phyloP scores from a whole-genome alignment of 257 asterid species.

The Przewalskia tangutica region DNA sequence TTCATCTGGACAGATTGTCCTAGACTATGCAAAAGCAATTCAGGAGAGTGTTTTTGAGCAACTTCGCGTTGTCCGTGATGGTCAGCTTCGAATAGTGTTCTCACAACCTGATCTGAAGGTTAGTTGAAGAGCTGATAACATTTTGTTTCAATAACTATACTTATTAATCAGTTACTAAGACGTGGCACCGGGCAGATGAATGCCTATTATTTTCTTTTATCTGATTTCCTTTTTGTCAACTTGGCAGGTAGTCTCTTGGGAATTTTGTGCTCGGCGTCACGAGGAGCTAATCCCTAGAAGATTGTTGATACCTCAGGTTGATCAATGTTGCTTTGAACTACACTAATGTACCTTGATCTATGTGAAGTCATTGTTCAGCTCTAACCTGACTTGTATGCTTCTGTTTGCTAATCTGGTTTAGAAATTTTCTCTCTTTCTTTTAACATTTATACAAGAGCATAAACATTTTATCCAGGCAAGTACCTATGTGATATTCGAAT shows the following conservation, averaged over 20 bases:
- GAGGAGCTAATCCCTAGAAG: slow-evolving; percentile 94
- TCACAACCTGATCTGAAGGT: slow-evolving; percentile 88
- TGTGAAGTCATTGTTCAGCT: neutral
- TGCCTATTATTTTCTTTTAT: slow-evolving; percentile 7
- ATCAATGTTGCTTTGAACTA: neutral
- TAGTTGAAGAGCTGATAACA: neutral
- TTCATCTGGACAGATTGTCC: slow-evolving; percentile 85
- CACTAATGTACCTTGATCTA: neutral
- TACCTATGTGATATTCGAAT: neutral
- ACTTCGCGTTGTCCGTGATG: slow-evolving; percentile 95
- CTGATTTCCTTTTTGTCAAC: neutral
- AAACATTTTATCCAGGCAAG: neutral
- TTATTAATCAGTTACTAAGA: neutral
- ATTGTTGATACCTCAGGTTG: slow-evolving; percentile 86
- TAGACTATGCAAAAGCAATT: slow-evolving; percentile 90
- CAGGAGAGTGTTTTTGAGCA: slow-evolving; percentile 97
- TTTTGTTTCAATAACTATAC: neutral
- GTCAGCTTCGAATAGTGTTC: slow-evolving; percentile 91
- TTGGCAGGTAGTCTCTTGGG: slow-evolving; percentile 92
- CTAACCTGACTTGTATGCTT: neutral
- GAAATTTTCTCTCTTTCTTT: neutral
- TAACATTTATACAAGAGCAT: neutral
- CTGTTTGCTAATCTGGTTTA: neutral
- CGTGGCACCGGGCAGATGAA: neutral
- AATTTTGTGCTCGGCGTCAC: slow-evolving; percentile 97